Conservation (phyloP, 768 basidiomycete genomes). For the Pulveroboletus sp. region DNA sequence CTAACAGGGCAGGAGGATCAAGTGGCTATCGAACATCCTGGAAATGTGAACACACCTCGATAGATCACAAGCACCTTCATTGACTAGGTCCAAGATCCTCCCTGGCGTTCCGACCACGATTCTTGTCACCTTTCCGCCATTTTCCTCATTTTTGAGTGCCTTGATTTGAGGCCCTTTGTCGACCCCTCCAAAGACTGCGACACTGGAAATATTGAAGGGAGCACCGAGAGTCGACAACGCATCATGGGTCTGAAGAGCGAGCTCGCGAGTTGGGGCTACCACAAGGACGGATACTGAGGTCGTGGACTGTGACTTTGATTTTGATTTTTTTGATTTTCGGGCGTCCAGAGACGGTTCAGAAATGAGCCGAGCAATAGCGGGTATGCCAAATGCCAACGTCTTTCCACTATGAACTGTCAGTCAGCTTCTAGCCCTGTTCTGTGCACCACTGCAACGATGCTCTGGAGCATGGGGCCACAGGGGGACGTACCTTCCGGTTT, state of each 20-base stretch:
- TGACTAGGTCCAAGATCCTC: slow-evolving; percentile 85
- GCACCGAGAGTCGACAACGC: slow-evolving; percentile 72
- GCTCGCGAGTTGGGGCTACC: slow-evolving; percentile 92
- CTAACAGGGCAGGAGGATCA: slow-evolving; percentile 34
- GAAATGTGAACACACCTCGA: slow-evolving; percentile 50
- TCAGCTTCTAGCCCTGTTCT: background rate
- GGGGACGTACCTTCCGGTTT: slow-evolving; percentile 78
- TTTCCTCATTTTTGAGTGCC: slow-evolving; percentile 54
- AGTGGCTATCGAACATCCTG: background rate
- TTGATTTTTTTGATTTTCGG: slow-evolving; percentile 28
- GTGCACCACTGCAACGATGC: background rate
- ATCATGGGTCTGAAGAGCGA: slow-evolving; percentile 93
- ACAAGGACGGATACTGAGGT: slow-evolving; percentile 63
- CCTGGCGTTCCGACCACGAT: slow-evolving; percentile 97
- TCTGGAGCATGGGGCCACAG: background rate
- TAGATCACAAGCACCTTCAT: slow-evolving; percentile 82
- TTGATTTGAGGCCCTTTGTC: slow-evolving; percentile 81
- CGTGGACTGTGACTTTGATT: slow-evolving; percentile 22
- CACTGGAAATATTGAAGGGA: slow-evolving; percentile 71
- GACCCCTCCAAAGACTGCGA: slow-evolving; percentile 95
- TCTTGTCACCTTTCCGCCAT: slow-evolving; percentile 53
- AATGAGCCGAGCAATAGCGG: slow-evolving; percentile 72
- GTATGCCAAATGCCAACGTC: slow-evolving; percentile 94
- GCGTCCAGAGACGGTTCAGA: slow-evolving; percentile 24
- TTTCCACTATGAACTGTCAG: slow-evolving; percentile 63